Percentiles rank a stretch among this genome's conserved stretches.
Conservation (phyloP, 768 basidiomycete species). For the Boletus rubropictus region DNA sequence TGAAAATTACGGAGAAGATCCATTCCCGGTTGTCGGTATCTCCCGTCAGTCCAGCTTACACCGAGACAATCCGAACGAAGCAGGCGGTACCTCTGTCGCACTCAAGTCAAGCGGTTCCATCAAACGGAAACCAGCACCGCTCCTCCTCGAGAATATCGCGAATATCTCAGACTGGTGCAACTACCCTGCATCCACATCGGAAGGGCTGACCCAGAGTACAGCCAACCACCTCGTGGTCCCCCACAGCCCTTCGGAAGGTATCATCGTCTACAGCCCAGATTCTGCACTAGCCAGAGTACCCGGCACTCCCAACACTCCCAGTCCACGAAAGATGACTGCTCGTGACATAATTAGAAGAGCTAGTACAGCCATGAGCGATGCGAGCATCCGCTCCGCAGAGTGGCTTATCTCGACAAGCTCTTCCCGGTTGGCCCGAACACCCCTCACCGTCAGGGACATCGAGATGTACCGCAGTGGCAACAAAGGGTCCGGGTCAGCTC, state of each 20-base stretch:
- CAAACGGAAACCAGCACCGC: slow-evolving; percentile 29
- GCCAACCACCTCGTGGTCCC: not conserved
- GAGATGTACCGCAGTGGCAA: slow-evolving; percentile 25
- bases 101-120: slow-evolving; percentile 22
- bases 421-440: slow-evolving; percentile 3
- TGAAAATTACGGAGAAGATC: slow-evolving; percentile 20
- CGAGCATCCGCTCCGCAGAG: slow-evolving; percentile 29
- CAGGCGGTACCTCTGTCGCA: slow-evolving; percentile 2
- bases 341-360: slow-evolving; percentile 17
- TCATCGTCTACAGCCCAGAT: slow-evolving; percentile 1
- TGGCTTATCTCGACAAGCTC: slow-evolving; percentile 26
- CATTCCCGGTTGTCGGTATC: slow-evolving; percentile 20
- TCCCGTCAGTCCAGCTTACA: slow-evolving; percentile 22
- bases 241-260: slow-evolving; percentile 5
- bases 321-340: slow-evolving; percentile 11
- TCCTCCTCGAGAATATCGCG: slow-evolving; percentile 18
- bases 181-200: slow-evolving; percentile 19
- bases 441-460: slow-evolving; percentile 19
- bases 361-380: slow-evolving; percentile 22
- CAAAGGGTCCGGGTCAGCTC: slow-evolving; percentile 3
- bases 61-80: slow-evolving; percentile 9
- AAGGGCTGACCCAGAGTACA: slow-evolving; percentile 15
- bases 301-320: slow-evolving; percentile 6
- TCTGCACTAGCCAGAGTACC: not conserved
- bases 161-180: slow-evolving; percentile 3